Base-by-base conservation (phyloP, 1,284 basidiomycete species). In the Cerioporus squamosus region DNA sequence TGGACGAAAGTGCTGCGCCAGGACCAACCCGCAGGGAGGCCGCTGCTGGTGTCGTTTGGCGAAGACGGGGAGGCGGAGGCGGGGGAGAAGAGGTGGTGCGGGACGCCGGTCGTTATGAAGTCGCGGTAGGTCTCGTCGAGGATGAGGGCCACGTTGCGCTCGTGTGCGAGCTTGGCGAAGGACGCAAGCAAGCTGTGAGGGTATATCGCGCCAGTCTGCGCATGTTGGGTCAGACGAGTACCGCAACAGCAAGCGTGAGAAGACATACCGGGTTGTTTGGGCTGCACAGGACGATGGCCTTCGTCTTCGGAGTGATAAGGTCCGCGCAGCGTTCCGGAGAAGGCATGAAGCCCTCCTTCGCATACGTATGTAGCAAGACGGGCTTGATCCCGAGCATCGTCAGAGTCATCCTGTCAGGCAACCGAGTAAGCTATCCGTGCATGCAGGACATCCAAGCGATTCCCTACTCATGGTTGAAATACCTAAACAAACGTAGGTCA, bases 121-220 rank as follows among this genome's bases (percentile, higher is more conserved):
- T 96, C 93, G 18, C 93, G 84, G 72, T 97, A 96, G 0, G 93
- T 94, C 74, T 94, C 91, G 72, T 95, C 93, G n/a, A 96, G 62
- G 22, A 96, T 83, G n/a, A 96, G 81, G 0, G 92, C 88, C 10
- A 95, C 71, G 3, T 80, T 76, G 31, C 80, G 73, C 53, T 82
- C 74, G 26, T 70, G 75, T 0, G 92, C 90, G 0, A 96, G 80
- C 0, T 74, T 67, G 3, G 84, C 83, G 68, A 95, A 94, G 5
- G 82, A 75, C 0, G 78, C 71, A n/a, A 96, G 75, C 17, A 91
- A 77, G 0, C 73, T 69, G 0, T 85, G 79, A 0, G 88, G 72
- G 67, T 94, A 95, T 3, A 85, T 83, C 0, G 88, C 85, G 1
- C 94, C 94, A 0, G 93, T 95, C 92, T 93, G 64, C 62, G 40